Conservation (phyloP, 371 early-diverging fungal genomes). For the Mortierella sp. region DNA sequence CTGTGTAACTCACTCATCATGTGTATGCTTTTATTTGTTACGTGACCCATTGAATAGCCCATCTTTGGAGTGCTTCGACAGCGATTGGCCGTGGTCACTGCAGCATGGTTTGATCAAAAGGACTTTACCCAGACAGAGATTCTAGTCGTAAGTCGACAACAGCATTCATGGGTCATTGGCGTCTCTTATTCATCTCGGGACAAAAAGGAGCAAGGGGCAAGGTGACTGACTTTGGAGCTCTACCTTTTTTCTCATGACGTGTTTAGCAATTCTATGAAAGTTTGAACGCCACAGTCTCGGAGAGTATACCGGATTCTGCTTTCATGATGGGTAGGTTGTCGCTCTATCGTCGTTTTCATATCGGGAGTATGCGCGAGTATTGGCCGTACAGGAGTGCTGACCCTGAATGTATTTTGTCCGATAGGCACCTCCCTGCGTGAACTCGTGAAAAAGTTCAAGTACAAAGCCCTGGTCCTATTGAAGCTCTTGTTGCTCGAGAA, state of each 20-base stretch:
- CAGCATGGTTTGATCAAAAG: conserved; percentile 83
- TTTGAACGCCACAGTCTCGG: conserved; percentile 66
- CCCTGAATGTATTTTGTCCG: background rate
- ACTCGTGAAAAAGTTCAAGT: conserved; percentile 77
- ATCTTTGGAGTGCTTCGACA: conserved; percentile 80
- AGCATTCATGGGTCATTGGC: background rate
- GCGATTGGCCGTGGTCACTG: conserved; percentile 83
- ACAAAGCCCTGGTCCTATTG: conserved; percentile 79
- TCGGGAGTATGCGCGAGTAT: background rate
- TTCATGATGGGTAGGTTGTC: conserved; percentile 71
- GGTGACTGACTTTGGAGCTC: background rate
- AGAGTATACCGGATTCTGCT: conserved; percentile 76
- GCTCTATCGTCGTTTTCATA: background rate
- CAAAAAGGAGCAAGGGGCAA: background rate
- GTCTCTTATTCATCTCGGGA: background rate
- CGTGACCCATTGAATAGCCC: conserved; percentile 62
- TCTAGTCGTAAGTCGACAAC: conserved; percentile 65
- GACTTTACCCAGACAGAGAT: conserved; percentile 86
- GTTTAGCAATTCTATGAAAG: conserved; percentile 76
- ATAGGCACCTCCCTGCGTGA: conserved; percentile 80
- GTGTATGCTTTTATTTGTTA: conserved; percentile 4
- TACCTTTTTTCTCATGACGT: background rate
- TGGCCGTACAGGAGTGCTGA: background rate
- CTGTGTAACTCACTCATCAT: conserved; percentile 10
- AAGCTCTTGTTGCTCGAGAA: conserved; percentile 84